Percentiles rank a stretch among this genome's conserved stretches.
These are phyloP conservation scores for Eutrema yunnanense DNA, from an alignment of 345 rosid species.

Conservation along the genomic window DNA sequence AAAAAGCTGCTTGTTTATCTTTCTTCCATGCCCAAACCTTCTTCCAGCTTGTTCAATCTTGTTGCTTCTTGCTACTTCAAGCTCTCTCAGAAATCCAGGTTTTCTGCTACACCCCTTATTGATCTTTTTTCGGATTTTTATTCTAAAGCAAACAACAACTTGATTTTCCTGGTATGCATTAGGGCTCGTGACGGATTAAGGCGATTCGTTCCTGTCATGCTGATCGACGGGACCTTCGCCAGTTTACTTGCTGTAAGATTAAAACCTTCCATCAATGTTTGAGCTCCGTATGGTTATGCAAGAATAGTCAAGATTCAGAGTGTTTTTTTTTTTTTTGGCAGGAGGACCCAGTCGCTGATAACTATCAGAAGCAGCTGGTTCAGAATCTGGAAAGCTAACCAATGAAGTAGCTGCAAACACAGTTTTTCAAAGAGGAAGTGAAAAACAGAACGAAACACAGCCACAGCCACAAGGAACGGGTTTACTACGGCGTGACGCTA, in stretches of 20 bases:
- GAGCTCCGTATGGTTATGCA: neutral
- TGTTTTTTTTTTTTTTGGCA: neutral
- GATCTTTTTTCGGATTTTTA: neutral
- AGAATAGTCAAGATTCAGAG: neutral
- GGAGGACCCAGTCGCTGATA: constrained; percentile 13
- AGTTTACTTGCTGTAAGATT: constrained; percentile 24
- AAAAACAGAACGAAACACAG: neutral
- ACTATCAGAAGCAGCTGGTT: neutral
- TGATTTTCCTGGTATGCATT: neutral
- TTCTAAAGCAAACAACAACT: neutral
- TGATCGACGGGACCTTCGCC: constrained; percentile 11
- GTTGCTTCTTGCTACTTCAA: constrained; percentile 40
- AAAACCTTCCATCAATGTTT: neutral
- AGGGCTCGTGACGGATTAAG: constrained; percentile 23
- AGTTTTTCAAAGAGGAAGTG: neutral
- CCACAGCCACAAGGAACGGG: neutral
- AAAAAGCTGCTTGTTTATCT: constrained; percentile 23
- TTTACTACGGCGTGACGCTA: neutral
- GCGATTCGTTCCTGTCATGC: constrained; percentile 12
- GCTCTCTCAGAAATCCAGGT: constrained; percentile 52
- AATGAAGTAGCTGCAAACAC: neutral
- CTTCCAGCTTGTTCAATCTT: neutral
- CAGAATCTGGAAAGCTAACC: constrained; percentile 1
- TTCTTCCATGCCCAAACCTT: neutral
- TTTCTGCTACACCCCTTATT: neutral